Evolutionary conservation across 805 yeast species (phyloP).

Genomic region (Monosporozyma yasuniensis): DNA sequence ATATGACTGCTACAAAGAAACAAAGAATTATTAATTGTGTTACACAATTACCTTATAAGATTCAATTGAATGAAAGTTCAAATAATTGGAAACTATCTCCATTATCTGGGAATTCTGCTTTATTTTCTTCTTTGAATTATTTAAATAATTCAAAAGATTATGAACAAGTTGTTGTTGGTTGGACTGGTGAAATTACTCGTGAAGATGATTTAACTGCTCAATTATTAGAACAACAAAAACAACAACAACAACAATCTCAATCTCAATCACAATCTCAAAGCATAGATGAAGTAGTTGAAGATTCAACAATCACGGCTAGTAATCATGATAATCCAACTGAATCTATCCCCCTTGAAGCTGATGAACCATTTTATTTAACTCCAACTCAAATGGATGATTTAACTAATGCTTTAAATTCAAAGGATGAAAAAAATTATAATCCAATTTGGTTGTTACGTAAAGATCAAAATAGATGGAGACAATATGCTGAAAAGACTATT

Average conservation of each 20-base stretch:
- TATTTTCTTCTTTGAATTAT: slow-evolving; percentile 65
- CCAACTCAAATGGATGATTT: slow-evolving; percentile 42
- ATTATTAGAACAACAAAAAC: background rate
- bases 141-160: slow-evolving; percentile 56
- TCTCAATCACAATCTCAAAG: background rate
- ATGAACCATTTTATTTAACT: slow-evolving; percentile 45
- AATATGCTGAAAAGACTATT: slow-evolving; percentile 77
- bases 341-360: slow-evolving; percentile 8
- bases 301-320: background rate
- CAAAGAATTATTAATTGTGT: slow-evolving; percentile 31
- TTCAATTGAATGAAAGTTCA: slow-evolving; percentile 24
- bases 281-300: background rate
- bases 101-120: slow-evolving; percentile 74
- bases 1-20: slow-evolving; percentile 6
- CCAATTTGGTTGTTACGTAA: slow-evolving; percentile 84
- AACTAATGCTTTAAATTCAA: slow-evolving; percentile 29
- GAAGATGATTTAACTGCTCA: background rate
- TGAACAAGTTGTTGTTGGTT: slow-evolving; percentile 83
- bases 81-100: slow-evolving; percentile 49
- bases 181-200: slow-evolving; percentile 80
- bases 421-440: slow-evolving; percentile 36
- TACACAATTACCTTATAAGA: slow-evolving; percentile 29
- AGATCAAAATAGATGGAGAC: slow-evolving; percentile 77
- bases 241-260: background rate
- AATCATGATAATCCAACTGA: background rate